Conservation (phyloP, 2,329 filamentous ascomycete genomes). For the Plectosphaerella sp. region DNA sequence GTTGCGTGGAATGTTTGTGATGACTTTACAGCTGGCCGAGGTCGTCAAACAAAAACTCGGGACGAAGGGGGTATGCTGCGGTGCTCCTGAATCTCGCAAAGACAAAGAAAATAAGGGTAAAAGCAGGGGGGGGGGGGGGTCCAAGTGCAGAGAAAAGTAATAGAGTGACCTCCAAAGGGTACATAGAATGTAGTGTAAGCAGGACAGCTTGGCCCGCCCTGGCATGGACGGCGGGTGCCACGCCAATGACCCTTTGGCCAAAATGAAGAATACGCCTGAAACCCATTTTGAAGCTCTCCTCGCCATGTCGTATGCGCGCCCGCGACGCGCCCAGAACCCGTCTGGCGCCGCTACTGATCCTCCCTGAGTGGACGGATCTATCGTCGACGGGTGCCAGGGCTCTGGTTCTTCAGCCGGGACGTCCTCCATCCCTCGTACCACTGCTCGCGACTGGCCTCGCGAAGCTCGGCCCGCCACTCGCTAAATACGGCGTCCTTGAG, state of each 20-base stretch:
- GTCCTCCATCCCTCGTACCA: slow-evolving; percentile 98
- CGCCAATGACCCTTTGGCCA: neutral
- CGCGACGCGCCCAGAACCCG: no score
- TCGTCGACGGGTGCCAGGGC: slow-evolving; percentile 31
- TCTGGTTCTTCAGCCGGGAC: slow-evolving; percentile 55
- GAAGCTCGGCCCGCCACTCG: slow-evolving; percentile 88
- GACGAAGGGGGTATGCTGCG: slow-evolving; percentile 29
- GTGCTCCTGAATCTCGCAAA: slow-evolving; percentile 19
- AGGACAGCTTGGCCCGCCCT: neutral
- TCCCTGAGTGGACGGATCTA: slow-evolving; percentile 14
- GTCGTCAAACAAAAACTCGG: slow-evolving; percentile 13
- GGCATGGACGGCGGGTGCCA: neutral
- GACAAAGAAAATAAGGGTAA: slow-evolving; percentile 4
- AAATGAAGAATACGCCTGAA: neutral
- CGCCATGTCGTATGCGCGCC: neutral
- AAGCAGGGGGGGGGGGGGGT: neutral
- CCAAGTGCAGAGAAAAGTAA: slow-evolving; percentile 6
- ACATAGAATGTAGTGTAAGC: neutral
- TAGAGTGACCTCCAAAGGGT: neutral
- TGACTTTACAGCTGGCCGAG: slow-evolving; percentile 9
- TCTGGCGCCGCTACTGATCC: neutral
- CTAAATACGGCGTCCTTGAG: slow-evolving; percentile 89
- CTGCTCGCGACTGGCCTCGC: slow-evolving; percentile 82
- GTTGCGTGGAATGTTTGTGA: neutral
- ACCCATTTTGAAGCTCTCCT: neutral